Evolutionary conservation across 352 stramenopile species (phyloP).

Genomic region (Detonula confervacea): DNA sequence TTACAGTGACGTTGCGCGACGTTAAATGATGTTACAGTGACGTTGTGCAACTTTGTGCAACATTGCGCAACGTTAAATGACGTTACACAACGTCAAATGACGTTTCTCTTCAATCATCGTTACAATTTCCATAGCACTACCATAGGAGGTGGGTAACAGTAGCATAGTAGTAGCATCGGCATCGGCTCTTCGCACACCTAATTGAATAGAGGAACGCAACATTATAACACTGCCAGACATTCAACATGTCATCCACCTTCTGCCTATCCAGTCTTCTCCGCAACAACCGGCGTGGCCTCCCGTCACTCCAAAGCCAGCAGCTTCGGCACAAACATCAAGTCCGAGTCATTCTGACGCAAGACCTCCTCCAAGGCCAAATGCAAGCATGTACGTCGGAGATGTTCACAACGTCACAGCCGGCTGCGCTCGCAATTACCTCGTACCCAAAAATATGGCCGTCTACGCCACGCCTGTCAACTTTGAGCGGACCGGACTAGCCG

Average conservation of each 20-base stretch:
- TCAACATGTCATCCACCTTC: conserved; percentile 19
- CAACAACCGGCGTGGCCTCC: conserved; percentile 1
- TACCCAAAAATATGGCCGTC: conserved; percentile 92
- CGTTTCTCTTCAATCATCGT: no score
- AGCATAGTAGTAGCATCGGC: no score
- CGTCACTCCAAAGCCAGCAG: conserved; percentile 6
- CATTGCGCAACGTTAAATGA: no score
- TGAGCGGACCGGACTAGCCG: conserved; percentile 72
- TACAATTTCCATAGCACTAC: no score
- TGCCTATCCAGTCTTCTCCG: conserved; percentile 20
- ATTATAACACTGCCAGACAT: neutral
- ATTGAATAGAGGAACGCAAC: no score
- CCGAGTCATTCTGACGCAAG: conserved; percentile 76
- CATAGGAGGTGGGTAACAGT: no score
- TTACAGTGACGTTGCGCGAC: no score
- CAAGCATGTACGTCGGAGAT: conserved; percentile 88
- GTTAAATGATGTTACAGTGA: no score
- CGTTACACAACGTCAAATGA: no score
- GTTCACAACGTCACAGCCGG: conserved; percentile 92
- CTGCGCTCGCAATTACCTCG: conserved; percentile 93
- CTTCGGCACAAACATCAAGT: conserved; percentile 65
- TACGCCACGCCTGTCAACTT: conserved; percentile 93
- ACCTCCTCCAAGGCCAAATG: conserved; percentile 75
- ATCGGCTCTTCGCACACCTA: no score
- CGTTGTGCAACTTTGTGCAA: no score